Evolutionary conservation across 2,329 filamentous ascomycete species (phyloP).

Genomic region (Falciphora oryzae): DNA sequence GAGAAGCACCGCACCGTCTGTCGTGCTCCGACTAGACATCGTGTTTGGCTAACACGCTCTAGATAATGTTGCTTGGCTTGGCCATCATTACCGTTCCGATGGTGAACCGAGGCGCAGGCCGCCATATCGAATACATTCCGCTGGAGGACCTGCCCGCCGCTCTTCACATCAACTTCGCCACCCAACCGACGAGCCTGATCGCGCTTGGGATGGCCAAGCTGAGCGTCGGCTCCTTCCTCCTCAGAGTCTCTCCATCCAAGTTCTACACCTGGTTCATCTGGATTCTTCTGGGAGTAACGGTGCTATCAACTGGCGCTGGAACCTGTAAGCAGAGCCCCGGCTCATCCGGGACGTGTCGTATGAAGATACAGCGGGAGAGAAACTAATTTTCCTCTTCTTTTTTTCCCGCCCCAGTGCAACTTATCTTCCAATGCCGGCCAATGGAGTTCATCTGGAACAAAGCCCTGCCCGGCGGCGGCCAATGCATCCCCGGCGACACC

Average conservation of each 20-base stretch:
- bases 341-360: too few species aligned
- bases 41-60: neutral
- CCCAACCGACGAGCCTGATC: constrained; percentile 24
- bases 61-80: constrained; percentile 21
- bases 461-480: constrained; percentile 13
- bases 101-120: constrained; percentile 22
- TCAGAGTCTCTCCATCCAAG: constrained; percentile 20
- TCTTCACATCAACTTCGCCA: constrained; percentile 26
- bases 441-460: constrained; percentile 20
- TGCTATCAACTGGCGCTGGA: constrained; percentile 20
- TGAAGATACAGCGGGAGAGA: too few species aligned
- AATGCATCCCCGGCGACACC: constrained; percentile 19
- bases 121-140: constrained; percentile 22
- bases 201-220: constrained; percentile 23
- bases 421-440: constrained; percentile 22
- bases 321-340: constrained; percentile 15
- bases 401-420: constrained; percentile 18
- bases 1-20: too few species aligned
- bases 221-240: constrained; percentile 24
- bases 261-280: constrained; percentile 18
- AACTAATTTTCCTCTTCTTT: neutral
- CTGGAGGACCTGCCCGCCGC: constrained; percentile 19
- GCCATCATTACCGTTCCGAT: constrained; percentile 24
- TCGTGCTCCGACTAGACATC: too few species aligned
- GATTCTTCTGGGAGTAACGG: constrained; percentile 21